Evolutionary conservation across 2,329 filamentous ascomycete genomes (phyloP).

Genomic region (Epichloe sylvatica): DNA sequence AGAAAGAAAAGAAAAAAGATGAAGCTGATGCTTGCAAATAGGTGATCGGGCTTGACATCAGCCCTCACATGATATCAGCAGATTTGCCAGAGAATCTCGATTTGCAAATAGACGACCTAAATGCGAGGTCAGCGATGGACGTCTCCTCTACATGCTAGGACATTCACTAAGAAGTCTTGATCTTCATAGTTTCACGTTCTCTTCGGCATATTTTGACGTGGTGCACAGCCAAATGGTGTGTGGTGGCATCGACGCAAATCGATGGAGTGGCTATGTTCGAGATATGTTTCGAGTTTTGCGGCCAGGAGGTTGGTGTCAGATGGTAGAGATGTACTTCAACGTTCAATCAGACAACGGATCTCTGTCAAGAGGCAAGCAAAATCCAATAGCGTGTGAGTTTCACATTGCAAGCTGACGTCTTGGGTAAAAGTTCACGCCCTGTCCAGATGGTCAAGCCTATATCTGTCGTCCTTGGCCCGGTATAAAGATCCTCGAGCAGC

Average conservation of each 20-base stretch:
- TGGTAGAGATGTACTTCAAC: slow-evolving; percentile 77
- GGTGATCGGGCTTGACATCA: slow-evolving; percentile 60
- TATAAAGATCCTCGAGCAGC: slow-evolving; percentile 54
- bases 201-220: slow-evolving; percentile 61
- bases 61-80: slow-evolving; percentile 54
- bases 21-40: slow-evolving; percentile 18
- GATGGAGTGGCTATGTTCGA: slow-evolving; percentile 63
- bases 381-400: neutral
- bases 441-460: slow-evolving; percentile 51
- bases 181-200: slow-evolving; percentile 46
- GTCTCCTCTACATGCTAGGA: neutral
- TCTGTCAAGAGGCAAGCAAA: slow-evolving; percentile 44
- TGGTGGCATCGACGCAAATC: slow-evolving; percentile 54
- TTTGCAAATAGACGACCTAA: slow-evolving; percentile 60
- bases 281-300: slow-evolving; percentile 62
- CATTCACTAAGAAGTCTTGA: neutral
- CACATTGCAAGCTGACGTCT: slow-evolving; percentile 2
- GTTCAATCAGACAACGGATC: slow-evolving; percentile 75
- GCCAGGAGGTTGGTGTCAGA: slow-evolving; percentile 71
- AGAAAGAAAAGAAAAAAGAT: neutral
- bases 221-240: slow-evolving; percentile 65
- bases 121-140: slow-evolving; percentile 35
- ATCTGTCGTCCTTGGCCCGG: slow-evolving; percentile 46
- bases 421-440: slow-evolving; percentile 44
- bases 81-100: slow-evolving; percentile 52